These are phyloP conservation scores for Lactarius akahatsu DNA, from an alignment of 768 basidiomycete genomes.

Conservation along the genomic window DNA sequence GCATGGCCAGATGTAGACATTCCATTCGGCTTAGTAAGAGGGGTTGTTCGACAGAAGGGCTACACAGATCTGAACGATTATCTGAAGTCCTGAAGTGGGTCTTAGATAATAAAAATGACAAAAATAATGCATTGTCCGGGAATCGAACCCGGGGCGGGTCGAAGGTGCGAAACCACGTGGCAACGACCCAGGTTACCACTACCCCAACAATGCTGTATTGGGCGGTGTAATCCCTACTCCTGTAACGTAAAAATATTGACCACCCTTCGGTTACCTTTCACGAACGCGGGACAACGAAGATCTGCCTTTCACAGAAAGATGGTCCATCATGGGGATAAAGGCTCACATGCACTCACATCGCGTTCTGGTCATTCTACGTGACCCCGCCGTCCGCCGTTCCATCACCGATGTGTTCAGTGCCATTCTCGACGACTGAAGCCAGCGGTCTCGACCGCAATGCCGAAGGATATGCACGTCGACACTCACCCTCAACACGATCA, in stretches of 20 bases:
- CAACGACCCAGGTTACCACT: slow-evolving; percentile 32
- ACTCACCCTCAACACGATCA: background rate
- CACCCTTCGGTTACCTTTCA: no score
- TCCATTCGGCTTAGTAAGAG: no score
- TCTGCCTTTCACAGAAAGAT: slow-evolving; percentile 43
- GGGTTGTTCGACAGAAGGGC: no score
- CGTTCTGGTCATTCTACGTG: background rate
- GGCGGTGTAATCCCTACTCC: no score
- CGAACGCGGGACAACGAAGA: slow-evolving; percentile 50
- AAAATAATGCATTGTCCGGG: slow-evolving; percentile 24
- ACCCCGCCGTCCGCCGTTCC: background rate
- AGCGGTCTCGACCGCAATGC: slow-evolving; percentile 4
- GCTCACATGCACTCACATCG: no score
- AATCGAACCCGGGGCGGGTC: slow-evolving; percentile 30
- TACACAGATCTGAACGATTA: no score
- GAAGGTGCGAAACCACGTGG: slow-evolving; percentile 13
- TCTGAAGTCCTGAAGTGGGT: no score
- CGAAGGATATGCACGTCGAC: background rate
- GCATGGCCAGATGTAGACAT: no score
- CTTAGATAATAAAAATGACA: background rate
- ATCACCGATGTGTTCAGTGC: background rate
- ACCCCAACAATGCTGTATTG: slow-evolving; percentile 27
- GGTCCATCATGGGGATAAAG: slow-evolving; percentile 31
- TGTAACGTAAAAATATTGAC: no score
- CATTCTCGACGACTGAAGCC: background rate